Conservation (phyloP, 768 basidiomycete genomes). For the Mycena filopes region DNA sequence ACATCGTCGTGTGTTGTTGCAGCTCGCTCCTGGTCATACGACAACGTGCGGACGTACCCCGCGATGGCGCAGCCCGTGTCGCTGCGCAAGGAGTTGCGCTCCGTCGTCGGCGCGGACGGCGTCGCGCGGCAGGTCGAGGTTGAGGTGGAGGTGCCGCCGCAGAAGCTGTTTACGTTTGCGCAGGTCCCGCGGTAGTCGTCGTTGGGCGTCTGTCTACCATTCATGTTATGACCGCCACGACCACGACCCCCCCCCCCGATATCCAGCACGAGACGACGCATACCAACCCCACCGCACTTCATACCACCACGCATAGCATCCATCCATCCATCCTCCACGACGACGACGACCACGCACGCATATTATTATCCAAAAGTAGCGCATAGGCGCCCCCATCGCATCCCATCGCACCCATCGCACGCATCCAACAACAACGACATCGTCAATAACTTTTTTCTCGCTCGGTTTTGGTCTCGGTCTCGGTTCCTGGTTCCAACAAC, state of each 20-base stretch:
- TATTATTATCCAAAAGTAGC: conserved; percentile 13
- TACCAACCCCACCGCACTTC: conserved; percentile 1
- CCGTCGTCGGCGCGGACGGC: conserved; percentile 54
- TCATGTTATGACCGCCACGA: conserved; percentile 16
- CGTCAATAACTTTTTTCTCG: background rate
- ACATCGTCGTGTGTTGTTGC: conserved; percentile 29
- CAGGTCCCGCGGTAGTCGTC: background rate
- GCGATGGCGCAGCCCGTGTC: conserved; percentile 68
- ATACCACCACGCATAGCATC: background rate
- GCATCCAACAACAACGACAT: background rate
- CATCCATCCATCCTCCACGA: background rate
- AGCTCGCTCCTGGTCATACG: conserved; percentile 84
- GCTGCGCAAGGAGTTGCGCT: conserved; percentile 63
- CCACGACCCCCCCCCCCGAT: background rate
- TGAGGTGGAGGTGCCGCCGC: conserved; percentile 59
- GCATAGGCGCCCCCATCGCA: background rate
- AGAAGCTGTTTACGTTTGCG: conserved; percentile 77
- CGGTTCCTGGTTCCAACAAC: conserved; percentile 13
- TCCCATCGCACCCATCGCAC: background rate
- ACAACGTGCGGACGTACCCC: conserved; percentile 76
- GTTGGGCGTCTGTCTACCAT: background rate
- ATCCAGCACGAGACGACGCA: conserved; percentile 15
- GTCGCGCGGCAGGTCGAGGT: conserved; percentile 61
- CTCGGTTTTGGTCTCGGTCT: conserved; percentile 1
- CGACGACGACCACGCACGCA: background rate